Evolutionary conservation across 192 early-diverging fungal genomes (phyloP).

Genomic region (Backusella macrospora): DNA sequence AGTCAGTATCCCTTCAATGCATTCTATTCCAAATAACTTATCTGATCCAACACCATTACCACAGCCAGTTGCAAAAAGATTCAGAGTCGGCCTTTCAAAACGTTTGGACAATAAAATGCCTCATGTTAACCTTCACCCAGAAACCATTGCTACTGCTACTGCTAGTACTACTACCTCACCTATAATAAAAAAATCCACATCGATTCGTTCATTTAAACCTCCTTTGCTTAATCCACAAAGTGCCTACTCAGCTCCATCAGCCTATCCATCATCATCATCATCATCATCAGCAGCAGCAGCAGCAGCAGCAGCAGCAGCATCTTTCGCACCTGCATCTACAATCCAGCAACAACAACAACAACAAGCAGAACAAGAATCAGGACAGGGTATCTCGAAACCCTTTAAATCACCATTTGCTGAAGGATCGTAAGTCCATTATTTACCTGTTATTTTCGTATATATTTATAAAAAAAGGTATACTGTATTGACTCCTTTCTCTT

Average conservation of each 20-base stretch:
- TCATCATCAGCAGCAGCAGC: neutral
- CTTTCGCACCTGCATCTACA: neutral
- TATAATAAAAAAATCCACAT: neutral
- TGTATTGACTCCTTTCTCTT: neutral
- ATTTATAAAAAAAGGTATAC: neutral
- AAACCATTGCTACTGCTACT: neutral
- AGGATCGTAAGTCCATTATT: constrained; percentile 1
- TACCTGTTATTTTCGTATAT: neutral
- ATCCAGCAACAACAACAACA: neutral
- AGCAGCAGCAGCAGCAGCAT: neutral
- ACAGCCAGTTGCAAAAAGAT: neutral
- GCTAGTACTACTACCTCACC: neutral
- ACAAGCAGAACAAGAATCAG: neutral
- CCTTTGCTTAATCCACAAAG: neutral
- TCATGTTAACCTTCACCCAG: neutral
- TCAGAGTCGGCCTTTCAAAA: neutral
- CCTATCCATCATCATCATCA: neutral
- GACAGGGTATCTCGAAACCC: neutral
- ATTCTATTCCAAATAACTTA: neutral
- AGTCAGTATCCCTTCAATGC: neutral
- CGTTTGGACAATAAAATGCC: neutral
- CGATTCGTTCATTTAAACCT: constrained; percentile 1
- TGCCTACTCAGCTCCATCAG: neutral
- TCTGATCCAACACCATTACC: neutral
- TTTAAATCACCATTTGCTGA: constrained; percentile 3